A percentile compares a stretch with the other conserved stretches of the same genome.
These are phyloP conservation scores for Trichoderma pleuroti DNA, from an alignment of 2,329 filamentous ascomycete genomes.

Conservation along the genomic window DNA sequence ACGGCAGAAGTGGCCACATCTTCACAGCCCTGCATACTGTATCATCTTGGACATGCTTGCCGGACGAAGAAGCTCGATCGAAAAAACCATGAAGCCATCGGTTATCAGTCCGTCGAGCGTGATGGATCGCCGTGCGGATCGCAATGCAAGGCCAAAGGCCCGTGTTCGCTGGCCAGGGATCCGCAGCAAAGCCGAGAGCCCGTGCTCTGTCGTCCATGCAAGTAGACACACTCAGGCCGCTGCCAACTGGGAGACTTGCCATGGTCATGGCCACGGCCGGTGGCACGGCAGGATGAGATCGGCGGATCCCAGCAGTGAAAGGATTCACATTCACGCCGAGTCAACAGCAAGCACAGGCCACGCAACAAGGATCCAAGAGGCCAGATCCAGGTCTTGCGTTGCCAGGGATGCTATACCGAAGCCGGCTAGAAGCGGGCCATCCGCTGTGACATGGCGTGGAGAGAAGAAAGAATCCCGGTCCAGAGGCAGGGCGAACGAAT, in stretches of 20 bases:
- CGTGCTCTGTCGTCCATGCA: constrained; percentile 17
- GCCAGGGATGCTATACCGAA: not conserved
- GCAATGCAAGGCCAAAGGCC: constrained; percentile 5
- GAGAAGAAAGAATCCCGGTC: not conserved
- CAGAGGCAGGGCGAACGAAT: constrained; percentile 10
- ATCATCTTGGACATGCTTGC: not conserved
- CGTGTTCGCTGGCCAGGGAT: constrained; percentile 2
- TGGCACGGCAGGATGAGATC: constrained; percentile 11
- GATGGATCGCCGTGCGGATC: constrained; percentile 17
- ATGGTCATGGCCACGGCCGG: not conserved
- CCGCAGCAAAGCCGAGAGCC: constrained; percentile 14
- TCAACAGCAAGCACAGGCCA: constrained; percentile 5
- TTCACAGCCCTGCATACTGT: not conserved
- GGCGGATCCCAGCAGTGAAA: constrained; percentile 14
- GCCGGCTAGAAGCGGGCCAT: constrained; percentile 17
- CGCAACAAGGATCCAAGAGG: no score
- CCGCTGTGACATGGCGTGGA: constrained; percentile 6
- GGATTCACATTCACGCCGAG: constrained; percentile 17
- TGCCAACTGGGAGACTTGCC: not conserved
- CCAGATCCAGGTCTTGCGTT: constrained; percentile 12
- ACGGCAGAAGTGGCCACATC: not conserved
- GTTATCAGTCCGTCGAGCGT: constrained; percentile 9
- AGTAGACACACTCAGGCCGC: constrained; percentile 7
- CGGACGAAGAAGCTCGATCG: not conserved
- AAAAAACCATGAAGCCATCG: constrained; percentile 13